Evolutionary conservation across 805 yeast species (phyloP).

Genomic region (Lachancea quebecensis): DNA sequence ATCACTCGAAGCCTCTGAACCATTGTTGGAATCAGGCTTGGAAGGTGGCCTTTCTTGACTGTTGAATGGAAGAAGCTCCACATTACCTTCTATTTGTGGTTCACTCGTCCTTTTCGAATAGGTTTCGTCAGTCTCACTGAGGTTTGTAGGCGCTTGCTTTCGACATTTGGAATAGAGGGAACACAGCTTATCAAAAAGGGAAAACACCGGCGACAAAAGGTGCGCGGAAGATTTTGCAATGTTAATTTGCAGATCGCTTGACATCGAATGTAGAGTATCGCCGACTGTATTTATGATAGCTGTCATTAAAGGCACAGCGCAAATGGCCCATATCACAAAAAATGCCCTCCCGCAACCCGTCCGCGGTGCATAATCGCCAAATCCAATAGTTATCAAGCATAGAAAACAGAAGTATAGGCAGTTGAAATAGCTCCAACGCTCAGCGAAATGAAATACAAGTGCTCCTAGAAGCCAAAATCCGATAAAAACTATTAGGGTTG

Average conservation of each 20-base stretch:
- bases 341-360: slow-evolving; percentile 62
- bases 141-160: neutral
- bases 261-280: slow-evolving; percentile 35
- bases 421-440: slow-evolving; percentile 66
- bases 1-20: neutral
- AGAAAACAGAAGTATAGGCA: slow-evolving; percentile 71
- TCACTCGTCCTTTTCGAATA: neutral
- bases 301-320: slow-evolving; percentile 85
- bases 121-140: neutral
- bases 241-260: slow-evolving; percentile 17
- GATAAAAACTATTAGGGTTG: slow-evolving; percentile 40
- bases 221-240: slow-evolving; percentile 4
- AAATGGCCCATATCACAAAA: slow-evolving; percentile 72
- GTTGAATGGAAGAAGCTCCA: neutral
- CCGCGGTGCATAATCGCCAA: slow-evolving; percentile 66
- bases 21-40: neutral
- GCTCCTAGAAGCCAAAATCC: slow-evolving; percentile 73
- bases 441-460: slow-evolving; percentile 48
- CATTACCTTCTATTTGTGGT: neutral
- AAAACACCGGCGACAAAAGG: neutral
- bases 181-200: neutral
- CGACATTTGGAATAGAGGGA: neutral
- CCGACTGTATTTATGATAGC: slow-evolving; percentile 66
- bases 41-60: neutral
- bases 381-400: slow-evolving; percentile 76